A percentile compares a stretch with the other conserved stretches of the same genome.
phyloP scores from a whole-genome alignment of 768 basidiomycete genomes.

The Multifurca ochricompacta region DNA sequence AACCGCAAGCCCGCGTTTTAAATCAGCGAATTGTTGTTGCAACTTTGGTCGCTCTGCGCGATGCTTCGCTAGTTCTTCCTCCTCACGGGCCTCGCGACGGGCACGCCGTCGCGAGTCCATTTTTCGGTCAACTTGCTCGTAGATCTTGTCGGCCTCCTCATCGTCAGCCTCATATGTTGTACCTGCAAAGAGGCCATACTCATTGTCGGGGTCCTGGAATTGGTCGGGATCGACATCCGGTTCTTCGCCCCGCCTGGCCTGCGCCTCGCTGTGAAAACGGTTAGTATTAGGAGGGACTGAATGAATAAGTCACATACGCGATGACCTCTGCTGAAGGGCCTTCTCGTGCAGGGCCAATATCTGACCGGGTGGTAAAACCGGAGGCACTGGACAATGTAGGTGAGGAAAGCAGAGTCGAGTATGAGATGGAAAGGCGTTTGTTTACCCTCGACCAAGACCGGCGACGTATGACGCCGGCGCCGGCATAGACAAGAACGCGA shows the following conservation, averaged over 20 bases:
- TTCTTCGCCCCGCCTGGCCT: slow-evolving; percentile 81
- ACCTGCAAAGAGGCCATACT: slow-evolving; percentile 91
- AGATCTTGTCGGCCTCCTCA: slow-evolving; percentile 94
- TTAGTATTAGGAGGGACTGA: neutral
- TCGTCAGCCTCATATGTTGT: slow-evolving; percentile 96
- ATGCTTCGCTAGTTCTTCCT: slow-evolving; percentile 63
- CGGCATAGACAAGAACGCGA: slow-evolving; percentile 85
- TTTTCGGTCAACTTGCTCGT: slow-evolving; percentile 80
- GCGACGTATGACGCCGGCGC: slow-evolving; percentile 97
- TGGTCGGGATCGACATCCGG: slow-evolving; percentile 82
- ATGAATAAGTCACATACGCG: slow-evolving; percentile 48
- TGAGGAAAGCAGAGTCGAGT: neutral
- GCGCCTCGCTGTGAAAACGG: slow-evolving; percentile 59
- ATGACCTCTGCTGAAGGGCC: slow-evolving; percentile 88
- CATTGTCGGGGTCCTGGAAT: slow-evolving; percentile 96
- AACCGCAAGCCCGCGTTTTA: slow-evolving; percentile 81
- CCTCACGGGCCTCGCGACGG: slow-evolving; percentile 73
- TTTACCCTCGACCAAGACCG: slow-evolving; percentile 94
- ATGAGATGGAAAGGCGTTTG: slow-evolving; percentile 8
- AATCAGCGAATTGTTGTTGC: slow-evolving; percentile 90
- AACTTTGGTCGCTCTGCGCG: slow-evolving; percentile 90
- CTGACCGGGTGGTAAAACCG: slow-evolving; percentile 95
- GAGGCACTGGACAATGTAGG: slow-evolving; percentile 58
- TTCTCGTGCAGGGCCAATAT: slow-evolving; percentile 97
- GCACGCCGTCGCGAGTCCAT: slow-evolving; percentile 83